These are phyloP conservation scores for Arxiozyma bovina DNA, from an alignment of 1,139 yeast species.

Conservation along the genomic window DNA sequence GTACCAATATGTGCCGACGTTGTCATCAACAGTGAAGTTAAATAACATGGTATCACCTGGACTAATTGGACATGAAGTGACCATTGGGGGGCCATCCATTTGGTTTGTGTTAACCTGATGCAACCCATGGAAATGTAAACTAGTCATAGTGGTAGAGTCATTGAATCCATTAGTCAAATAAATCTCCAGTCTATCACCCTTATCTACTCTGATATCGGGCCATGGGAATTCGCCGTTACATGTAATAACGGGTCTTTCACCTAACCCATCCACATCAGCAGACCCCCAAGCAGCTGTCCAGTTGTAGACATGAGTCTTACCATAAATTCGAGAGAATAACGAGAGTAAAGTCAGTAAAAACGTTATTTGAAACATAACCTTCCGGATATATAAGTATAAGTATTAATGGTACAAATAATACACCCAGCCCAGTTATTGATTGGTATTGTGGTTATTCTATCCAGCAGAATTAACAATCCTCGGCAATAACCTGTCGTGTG, in stretches of 20 bases:
- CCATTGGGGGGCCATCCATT: conserved; percentile 85
- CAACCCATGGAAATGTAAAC: conserved; percentile 87
- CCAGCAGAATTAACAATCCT: neutral
- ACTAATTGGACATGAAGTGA: conserved; percentile 81
- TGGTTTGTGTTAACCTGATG: conserved; percentile 64
- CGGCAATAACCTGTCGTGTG: neutral
- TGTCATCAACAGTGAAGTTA: conserved; percentile 76
- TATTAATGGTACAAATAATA: neutral
- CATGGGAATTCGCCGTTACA: conserved; percentile 82
- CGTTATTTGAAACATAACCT: neutral
- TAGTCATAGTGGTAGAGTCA: conserved; percentile 45
- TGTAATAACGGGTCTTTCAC: conserved; percentile 60
- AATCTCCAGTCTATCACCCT: conserved; percentile 68
- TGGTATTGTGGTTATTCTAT: too few species aligned
- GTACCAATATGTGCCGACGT: conserved; percentile 89
- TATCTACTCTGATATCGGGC: conserved; percentile 62
- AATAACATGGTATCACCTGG: conserved; percentile 60
- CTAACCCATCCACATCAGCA: conserved; percentile 69
- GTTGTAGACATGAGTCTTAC: conserved; percentile 35
- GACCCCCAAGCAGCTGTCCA: conserved; percentile 67
- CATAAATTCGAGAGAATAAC: neutral
- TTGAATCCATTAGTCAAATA: conserved; percentile 62
- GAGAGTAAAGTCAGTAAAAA: neutral
- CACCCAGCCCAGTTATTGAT: neutral
- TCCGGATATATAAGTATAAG: too few species aligned